Base-by-base conservation (phyloP, 495 filamentous ascomycete genomes). In the Chaetomidium leptoderma region DNA sequence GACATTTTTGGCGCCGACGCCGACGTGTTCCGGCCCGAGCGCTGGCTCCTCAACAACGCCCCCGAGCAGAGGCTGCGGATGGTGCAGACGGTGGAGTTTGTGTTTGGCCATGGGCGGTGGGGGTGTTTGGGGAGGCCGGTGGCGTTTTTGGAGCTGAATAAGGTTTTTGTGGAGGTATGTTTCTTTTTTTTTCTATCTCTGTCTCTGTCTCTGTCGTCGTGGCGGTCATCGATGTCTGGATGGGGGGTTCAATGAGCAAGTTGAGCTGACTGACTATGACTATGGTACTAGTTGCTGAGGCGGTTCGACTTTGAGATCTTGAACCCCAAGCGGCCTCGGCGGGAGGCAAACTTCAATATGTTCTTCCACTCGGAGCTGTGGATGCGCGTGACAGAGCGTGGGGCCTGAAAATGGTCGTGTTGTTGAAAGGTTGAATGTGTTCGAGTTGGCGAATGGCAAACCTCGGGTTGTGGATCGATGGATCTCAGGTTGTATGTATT, bases 1-100 rank as follows among this genome's bases (percentile, higher is more conserved):
- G 63, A 63, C 30, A 62, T 70, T 26, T 74, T 64, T 63, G 74
- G 71, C n/a, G 52, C 62, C 0, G 76, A 82, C 48, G 68, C 68
- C 3, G 64, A 77, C 35, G 23, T 62, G 6, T 84, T 78, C 55
- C 66, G 75, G 0, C 81, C 82, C 0, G 80, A 80, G 43, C 43
- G 43, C 53, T 84, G 79, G 78, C 70, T 83, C n/a, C n/a, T n/a
- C 6, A 71, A 76, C n/a, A 62, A 49, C 13, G 32, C 50, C n/a
- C 54, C 48, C 2, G 69, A 69, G 46, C 56, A 64, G 56, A 23
- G 53, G 3, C 55, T 53, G 37, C 48, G 40, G 30, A 77, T 77
- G 76, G 65, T 72, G 35, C 62, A 52, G 9, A 55, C 54, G 13
- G 40, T 60, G 7, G 65, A 66, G 26, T 23, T 66, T 0, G 37